Percentiles rank a stretch among this genome's conserved stretches.
Evolutionary conservation across 2,329 filamentous ascomycete species (phyloP).

Genomic region (Colletotrichum tabaci): DNA sequence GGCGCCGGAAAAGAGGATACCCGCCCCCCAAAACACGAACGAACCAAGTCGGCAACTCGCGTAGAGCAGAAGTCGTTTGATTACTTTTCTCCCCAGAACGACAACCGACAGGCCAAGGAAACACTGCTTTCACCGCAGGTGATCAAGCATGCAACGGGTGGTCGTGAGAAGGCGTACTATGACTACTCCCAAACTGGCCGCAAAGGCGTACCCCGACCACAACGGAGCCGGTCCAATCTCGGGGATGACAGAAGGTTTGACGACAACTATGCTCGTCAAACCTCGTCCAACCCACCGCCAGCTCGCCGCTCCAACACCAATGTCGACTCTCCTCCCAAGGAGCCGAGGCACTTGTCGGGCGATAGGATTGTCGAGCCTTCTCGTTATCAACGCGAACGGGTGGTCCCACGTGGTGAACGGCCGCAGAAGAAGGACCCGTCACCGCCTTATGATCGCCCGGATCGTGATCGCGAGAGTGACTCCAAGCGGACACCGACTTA

Average conservation of each 20-base stretch:
- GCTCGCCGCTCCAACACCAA: slow-evolving; percentile 49
- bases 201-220: slow-evolving; percentile 49
- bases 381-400: slow-evolving; percentile 43
- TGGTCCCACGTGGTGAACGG: slow-evolving; percentile 37
- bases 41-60: slow-evolving; percentile 53
- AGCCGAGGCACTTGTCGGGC: slow-evolving; percentile 50
- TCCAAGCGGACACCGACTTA: slow-evolving; percentile 49
- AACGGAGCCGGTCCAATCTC: slow-evolving; percentile 50
- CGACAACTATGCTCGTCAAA: slow-evolving; percentile 47
- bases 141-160: slow-evolving; percentile 57
- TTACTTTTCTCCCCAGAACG: slow-evolving; percentile 49
- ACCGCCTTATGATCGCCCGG: slow-evolving; percentile 46
- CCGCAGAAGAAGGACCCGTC: slow-evolving; percentile 51
- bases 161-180: slow-evolving; percentile 61
- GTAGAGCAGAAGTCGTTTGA: slow-evolving; percentile 51
- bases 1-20: slow-evolving; percentile 48
- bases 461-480: slow-evolving; percentile 45
- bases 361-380: slow-evolving; percentile 51
- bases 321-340: slow-evolving; percentile 46
- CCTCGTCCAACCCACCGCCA: slow-evolving; percentile 44
- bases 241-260: slow-evolving; percentile 47
- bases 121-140: slow-evolving; percentile 60
- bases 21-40: slow-evolving; percentile 49
- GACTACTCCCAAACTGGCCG: slow-evolving; percentile 45
- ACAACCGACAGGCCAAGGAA: slow-evolving; percentile 47